phyloP scores from a whole-genome alignment of 148 eudicot species.

The Tetragonia tetragonoides region DNA sequence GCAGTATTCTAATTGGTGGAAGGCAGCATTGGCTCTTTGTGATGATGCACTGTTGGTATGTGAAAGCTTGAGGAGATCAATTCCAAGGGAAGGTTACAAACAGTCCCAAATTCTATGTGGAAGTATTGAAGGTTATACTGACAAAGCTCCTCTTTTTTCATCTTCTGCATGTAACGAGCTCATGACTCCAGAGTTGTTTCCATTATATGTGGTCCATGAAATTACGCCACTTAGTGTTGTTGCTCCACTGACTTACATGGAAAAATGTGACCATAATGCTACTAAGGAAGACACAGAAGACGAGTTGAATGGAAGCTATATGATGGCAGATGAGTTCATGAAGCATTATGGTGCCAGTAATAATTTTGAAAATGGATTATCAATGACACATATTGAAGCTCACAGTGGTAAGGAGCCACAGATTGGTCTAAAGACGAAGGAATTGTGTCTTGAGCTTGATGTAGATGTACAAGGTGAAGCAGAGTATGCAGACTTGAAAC shows the following conservation, averaged over 20 bases:
- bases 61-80: background rate
- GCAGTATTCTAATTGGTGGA: constrained; percentile 21
- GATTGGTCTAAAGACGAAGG: background rate
- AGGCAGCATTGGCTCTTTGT: background rate
- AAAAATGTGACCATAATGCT: background rate
- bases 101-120: background rate
- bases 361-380: background rate
- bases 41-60: background rate
- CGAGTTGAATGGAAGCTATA: background rate
- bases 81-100: background rate
- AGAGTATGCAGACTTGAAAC: background rate
- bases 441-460: background rate
- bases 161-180: too few relatives aligned
- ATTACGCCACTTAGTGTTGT: background rate
- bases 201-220: background rate
- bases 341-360: background rate
- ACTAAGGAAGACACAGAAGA: background rate
- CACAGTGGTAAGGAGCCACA: background rate
- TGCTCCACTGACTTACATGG: background rate
- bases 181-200: background rate
- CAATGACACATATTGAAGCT: background rate
- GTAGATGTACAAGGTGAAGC: background rate
- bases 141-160: background rate
- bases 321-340: background rate
- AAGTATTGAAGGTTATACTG: background rate